These are phyloP conservation scores for Epicoccum nigrum DNA, from an alignment of 2,329 filamentous ascomycete genomes.

Conservation along the genomic window DNA sequence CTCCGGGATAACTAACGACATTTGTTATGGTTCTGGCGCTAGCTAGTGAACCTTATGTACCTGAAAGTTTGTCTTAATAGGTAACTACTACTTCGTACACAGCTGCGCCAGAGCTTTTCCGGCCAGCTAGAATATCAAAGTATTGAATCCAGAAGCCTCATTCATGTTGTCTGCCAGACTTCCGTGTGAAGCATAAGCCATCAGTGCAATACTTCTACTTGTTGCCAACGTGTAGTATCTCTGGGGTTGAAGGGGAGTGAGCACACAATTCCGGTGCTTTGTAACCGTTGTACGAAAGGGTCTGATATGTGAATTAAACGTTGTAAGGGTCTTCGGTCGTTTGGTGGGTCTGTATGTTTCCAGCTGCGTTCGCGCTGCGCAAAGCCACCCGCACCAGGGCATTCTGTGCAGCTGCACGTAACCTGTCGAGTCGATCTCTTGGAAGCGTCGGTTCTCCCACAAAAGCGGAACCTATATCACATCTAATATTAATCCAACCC, in stretches of 20 bases:
- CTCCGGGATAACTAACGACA: not conserved
- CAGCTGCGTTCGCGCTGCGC: constrained; percentile 3
- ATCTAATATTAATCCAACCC: not conserved
- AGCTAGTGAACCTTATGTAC: constrained; percentile 5
- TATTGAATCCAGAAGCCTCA: constrained; percentile 11
- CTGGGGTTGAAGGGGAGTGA: not conserved
- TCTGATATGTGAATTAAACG: not conserved
- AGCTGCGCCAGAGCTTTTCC: constrained; percentile 1
- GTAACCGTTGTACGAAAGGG: not conserved
- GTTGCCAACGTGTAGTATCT: not conserved
- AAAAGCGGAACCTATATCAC: constrained; percentile 4
- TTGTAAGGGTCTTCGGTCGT: not conserved
- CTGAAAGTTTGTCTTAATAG: constrained; percentile 11
- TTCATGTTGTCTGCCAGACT: not conserved
- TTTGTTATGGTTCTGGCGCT: constrained; percentile 1
- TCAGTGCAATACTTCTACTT: not conserved
- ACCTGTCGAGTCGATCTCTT: not conserved
- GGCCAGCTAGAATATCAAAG: constrained; percentile 6
- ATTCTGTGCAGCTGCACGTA: not conserved
- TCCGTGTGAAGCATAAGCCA: not conserved
- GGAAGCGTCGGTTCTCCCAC: not conserved
- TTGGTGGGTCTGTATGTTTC: constrained; percentile 7
- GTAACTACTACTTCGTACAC: too few species aligned
- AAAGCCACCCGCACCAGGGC: constrained; percentile 15
- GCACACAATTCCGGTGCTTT: not conserved